Evolutionary conservation across 2,329 filamentous ascomycete genomes (phyloP), one percentile per base, ranked within the genome.

Genomic region (Aspergillus fijiensis): DNA sequence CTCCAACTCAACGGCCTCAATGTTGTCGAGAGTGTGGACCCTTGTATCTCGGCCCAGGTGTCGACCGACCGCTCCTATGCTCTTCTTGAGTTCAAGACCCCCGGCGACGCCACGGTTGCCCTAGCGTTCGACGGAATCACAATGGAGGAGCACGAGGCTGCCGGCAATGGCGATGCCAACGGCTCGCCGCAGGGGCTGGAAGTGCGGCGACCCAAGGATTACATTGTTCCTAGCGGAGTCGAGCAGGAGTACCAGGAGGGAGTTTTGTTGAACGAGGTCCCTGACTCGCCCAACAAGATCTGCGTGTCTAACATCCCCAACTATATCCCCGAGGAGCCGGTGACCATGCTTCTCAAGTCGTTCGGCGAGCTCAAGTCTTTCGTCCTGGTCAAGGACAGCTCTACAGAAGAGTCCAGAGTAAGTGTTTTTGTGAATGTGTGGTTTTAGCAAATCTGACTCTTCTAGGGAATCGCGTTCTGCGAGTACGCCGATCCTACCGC

Each of bases 1-100:
- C 82, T 96, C 25, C 93, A 98, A 75, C 85, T 99, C 55, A 98
- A 99, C 70, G 92, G 93, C n/a, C 81, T 99, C 51, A 99, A 99
- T 70, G 89, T 97, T 39, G 87, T 96, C 55, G 88, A 92, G 65
- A 88, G 86, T 65, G 84, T 85, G 51, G 93, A 98, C 69, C 93
- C 94, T 39, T 98, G 95, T 73, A 82, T 91, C 55, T 88, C 89
- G 7, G 91, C 89, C 42, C 91, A 96, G 69, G 82, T 98, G 58
- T 89, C 92, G 23, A 86, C 87, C 60, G 91, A 96, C 73, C 82
- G 84, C 58, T 84, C 85, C 1, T 97, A 96, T 76, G 94, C 92
- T 10, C 84, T 98, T 49, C 76, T 97, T 49, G 96, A 99, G 74
- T 98, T 99, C 79, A 92, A 92, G 78, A 87, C 87, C 49, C 82